Evolutionary conservation across 2,329 filamentous ascomycete genomes (phyloP).

Genomic region (Monilinia aucupariae): DNA sequence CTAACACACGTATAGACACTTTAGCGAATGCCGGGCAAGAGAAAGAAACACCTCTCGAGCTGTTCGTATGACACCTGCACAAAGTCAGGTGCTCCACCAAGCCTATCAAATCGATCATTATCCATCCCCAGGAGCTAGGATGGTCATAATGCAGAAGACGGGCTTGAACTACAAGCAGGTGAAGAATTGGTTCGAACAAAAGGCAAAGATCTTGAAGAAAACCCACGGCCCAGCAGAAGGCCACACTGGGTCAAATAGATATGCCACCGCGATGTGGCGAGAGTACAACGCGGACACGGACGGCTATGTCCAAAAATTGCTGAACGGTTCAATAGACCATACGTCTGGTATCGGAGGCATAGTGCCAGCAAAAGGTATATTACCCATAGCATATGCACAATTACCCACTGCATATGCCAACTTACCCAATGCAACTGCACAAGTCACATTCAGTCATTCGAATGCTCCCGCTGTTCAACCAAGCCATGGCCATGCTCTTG

Average conservation of each 20-base stretch:
- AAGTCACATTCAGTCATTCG: no score
- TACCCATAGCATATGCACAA: no score
- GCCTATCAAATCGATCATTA: not conserved
- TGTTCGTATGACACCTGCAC: not conserved
- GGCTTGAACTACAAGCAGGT: not conserved
- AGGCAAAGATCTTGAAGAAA: not conserved
- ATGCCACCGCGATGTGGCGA: not conserved
- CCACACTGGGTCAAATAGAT: not conserved
- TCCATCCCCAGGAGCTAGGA: not conserved
- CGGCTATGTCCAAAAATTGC: not conserved
- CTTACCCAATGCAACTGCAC: no score
- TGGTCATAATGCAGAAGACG: not conserved
- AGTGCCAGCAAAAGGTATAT: no score
- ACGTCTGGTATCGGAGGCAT: no score
- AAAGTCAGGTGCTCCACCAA: not conserved
- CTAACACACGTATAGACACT: slow-evolving; percentile 3
- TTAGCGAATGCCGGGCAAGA: not conserved
- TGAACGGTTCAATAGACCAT: not conserved
- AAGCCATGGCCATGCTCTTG: no score
- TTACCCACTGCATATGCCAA: no score
- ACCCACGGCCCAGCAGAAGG: no score
- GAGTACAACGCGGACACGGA: not conserved
- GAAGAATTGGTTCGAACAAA: slow-evolving; percentile 6
- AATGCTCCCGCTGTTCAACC: no score
- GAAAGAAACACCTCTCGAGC: not conserved